phyloP scores from a whole-genome alignment of 441 rosid species.

The Populus tomentosa region DNA sequence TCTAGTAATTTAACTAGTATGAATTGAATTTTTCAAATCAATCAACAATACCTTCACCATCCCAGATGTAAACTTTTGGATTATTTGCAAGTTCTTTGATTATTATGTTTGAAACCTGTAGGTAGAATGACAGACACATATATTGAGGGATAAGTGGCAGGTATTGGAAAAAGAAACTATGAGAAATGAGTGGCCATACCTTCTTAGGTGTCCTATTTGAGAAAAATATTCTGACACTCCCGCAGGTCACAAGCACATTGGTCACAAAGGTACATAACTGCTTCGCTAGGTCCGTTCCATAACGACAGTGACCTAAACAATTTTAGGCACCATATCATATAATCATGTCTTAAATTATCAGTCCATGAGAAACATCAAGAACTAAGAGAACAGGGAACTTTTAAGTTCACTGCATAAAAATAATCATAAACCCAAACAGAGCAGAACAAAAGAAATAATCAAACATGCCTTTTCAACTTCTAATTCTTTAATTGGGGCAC shows the following conservation, averaged over 20 bases:
- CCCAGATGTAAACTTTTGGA: conserved; percentile 81
- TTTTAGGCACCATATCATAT: neutral
- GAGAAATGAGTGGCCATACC: conserved; percentile 33
- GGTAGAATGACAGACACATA: neutral
- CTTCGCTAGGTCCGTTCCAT: conserved; percentile 78
- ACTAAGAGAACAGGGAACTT: neutral
- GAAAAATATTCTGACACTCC: conserved; percentile 77
- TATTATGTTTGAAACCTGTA: conserved; percentile 57
- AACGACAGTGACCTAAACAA: conserved; percentile 56
- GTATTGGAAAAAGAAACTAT: neutral
- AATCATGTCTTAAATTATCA: neutral
- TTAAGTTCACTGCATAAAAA: too few species aligned
- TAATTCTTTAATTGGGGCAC: neutral
- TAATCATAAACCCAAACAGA: neutral
- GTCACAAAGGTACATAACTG: conserved; percentile 52
- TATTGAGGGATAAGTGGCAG: neutral
- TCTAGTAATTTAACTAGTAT: conserved; percentile 1
- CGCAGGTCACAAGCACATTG: conserved; percentile 62
- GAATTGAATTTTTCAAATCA: neutral
- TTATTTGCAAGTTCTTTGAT: conserved; percentile 53
- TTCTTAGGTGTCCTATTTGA: conserved; percentile 72
- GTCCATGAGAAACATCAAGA: neutral
- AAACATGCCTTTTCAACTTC: neutral
- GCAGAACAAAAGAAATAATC: neutral
- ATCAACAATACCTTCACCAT: conserved; percentile 60